phyloP scores from a whole-genome alignment of 805 yeast genomes.

The Monosporozyma aquatica region DNA sequence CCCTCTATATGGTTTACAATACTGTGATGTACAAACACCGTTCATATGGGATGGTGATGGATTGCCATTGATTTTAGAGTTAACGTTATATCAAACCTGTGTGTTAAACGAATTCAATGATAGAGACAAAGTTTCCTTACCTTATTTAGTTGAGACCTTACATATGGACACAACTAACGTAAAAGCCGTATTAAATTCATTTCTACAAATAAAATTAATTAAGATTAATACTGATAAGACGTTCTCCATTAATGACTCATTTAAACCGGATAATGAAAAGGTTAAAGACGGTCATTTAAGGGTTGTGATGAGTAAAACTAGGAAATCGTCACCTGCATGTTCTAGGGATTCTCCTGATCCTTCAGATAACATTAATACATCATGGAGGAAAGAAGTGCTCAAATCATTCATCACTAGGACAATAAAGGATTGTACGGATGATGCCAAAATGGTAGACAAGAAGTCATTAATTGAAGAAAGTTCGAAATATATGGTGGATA shows the following conservation, averaged over 20 bases:
- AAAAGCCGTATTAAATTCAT: slow-evolving; percentile 15
- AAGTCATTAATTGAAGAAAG: not conserved
- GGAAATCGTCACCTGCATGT: not conserved
- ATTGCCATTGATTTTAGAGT: slow-evolving; percentile 15
- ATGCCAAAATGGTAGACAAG: not conserved
- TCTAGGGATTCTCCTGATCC: no score
- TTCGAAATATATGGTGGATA: slow-evolving; percentile 8
- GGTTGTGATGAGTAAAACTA: slow-evolving; percentile 9
- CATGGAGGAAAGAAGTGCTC: slow-evolving; percentile 25
- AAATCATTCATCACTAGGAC: slow-evolving; percentile 21
- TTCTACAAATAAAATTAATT: slow-evolving; percentile 13
- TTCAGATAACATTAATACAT: slow-evolving; percentile 10
- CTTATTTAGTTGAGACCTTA: slow-evolving; percentile 7
- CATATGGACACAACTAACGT: slow-evolving; percentile 7
- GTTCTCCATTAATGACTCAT: slow-evolving; percentile 16
- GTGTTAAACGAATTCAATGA: slow-evolving; percentile 22
- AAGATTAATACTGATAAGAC: slow-evolving; percentile 3
- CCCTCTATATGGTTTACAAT: slow-evolving; percentile 22
- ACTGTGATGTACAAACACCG: slow-evolving; percentile 22
- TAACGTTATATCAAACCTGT: slow-evolving; percentile 23
- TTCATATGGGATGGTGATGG: slow-evolving; percentile 10
- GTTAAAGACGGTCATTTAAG: slow-evolving; percentile 19
- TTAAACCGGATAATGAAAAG: slow-evolving; percentile 15
- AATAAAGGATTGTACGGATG: slow-evolving; percentile 13
- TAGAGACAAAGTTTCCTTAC: slow-evolving; percentile 7